These are phyloP conservation scores for Sicyos edulis DNA, from an alignment of 306 rosid genomes.

Conservation along the genomic window DNA sequence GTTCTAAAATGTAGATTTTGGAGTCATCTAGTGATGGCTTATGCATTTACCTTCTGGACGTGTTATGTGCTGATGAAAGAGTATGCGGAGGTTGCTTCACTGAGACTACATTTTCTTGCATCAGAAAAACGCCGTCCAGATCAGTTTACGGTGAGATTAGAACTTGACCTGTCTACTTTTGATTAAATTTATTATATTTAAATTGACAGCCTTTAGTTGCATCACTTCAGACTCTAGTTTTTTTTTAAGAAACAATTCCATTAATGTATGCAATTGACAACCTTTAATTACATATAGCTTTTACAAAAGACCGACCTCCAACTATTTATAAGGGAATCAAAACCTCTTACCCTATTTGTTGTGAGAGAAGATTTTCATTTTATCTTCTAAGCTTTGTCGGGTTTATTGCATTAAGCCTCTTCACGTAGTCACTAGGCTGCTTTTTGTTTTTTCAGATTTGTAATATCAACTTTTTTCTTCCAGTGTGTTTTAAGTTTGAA, in stretches of 20 bases:
- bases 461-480: background rate
- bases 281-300: too few species aligned
- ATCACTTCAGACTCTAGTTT: too few species aligned
- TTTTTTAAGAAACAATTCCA: too few species aligned
- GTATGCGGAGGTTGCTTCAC: slow-evolving; percentile 60
- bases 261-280: too few species aligned
- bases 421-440: background rate
- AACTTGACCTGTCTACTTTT: too few species aligned
- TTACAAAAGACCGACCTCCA: too few species aligned
- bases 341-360: background rate
- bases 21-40: slow-evolving; percentile 75
- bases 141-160: slow-evolving; percentile 68
- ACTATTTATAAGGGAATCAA: too few species aligned
- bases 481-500: too few species aligned
- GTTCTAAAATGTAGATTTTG: slow-evolving; percentile 51
- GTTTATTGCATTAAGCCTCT: slow-evolving; percentile 7
- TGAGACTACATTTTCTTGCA: slow-evolving; percentile 77
- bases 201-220: background rate
- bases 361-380: background rate
- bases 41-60: slow-evolving; percentile 82
- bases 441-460: background rate
- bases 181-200: background rate
- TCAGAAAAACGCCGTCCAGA: slow-evolving; percentile 74
- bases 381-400: background rate
- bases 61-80: slow-evolving; percentile 70